A percentile compares a stretch with the other conserved stretches of the same genome.
phyloP scores from a whole-genome alignment of 2,329 filamentous ascomycete genomes.

The Penicillium digitatum region DNA sequence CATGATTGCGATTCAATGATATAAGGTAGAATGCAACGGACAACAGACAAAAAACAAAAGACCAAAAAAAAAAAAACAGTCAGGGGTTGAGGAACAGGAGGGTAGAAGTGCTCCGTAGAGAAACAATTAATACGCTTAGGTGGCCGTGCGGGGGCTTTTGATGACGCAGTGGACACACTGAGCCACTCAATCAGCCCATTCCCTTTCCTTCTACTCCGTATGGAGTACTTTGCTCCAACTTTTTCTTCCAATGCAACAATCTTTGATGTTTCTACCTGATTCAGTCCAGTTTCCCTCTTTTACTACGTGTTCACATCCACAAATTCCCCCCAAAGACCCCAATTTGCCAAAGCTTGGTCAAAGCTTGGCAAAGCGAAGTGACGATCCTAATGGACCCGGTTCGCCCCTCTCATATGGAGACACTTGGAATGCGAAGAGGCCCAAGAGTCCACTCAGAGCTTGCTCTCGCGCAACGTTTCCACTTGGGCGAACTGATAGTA shows the following conservation, averaged over 20 bases:
- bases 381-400: conserved; percentile 14
- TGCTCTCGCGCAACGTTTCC: conserved; percentile 48
- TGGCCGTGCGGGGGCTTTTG: not conserved
- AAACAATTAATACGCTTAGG: not conserved
- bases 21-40: not conserved
- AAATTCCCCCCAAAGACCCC: not conserved
- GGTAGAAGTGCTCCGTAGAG: not conserved
- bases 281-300: not conserved
- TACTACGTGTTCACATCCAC: not conserved
- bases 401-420: conserved; percentile 5
- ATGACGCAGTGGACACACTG: not conserved
- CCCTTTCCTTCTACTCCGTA: too few species aligned
- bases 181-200: not conserved
- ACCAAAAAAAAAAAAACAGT: not conserved
- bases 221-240: not conserved
- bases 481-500: conserved; percentile 75
- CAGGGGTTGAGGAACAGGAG: not conserved
- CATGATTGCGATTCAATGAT: conserved; percentile 29
- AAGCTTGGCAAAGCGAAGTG: conserved; percentile 21
- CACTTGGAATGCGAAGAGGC: conserved; percentile 4
- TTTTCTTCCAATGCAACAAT: not conserved
- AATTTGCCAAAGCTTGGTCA: conserved; percentile 18
- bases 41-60: not conserved
- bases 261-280: not conserved
- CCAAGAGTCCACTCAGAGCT: conserved; percentile 11